These are phyloP conservation scores for Euphrasia arctica DNA, from an alignment of 305 asterid genomes.

Conservation along the genomic window DNA sequence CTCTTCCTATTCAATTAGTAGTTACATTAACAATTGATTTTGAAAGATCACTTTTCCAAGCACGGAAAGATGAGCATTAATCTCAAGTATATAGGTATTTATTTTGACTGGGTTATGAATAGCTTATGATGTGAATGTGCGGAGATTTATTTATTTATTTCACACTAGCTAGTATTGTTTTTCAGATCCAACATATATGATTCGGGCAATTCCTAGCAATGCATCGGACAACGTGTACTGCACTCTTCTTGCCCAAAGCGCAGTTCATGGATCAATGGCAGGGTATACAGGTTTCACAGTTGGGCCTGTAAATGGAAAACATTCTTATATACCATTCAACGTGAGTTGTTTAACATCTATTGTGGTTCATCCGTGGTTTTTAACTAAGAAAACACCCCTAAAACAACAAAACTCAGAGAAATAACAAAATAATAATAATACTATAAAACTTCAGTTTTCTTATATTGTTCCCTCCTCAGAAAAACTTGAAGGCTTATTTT, in stretches of 20 bases:
- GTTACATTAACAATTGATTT: slow-evolving; percentile 12
- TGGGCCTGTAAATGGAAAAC: slow-evolving; percentile 69
- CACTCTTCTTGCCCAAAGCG: slow-evolving; percentile 88
- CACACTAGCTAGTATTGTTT: no score
- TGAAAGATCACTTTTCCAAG: slow-evolving; percentile 68
- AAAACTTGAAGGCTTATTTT: no score
- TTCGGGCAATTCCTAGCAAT: slow-evolving; percentile 79
- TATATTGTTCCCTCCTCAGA: no score
- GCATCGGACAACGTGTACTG: slow-evolving; percentile 85
- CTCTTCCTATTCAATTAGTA: not conserved
- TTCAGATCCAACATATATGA: slow-evolving; percentile 86
- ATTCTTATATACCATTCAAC: slow-evolving; percentile 71
- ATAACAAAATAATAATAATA: no score
- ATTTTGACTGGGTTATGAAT: slow-evolving; percentile 15
- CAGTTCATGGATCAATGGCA: slow-evolving; percentile 94
- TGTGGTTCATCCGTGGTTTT: no score
- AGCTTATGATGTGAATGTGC: not conserved
- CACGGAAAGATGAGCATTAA: slow-evolving; percentile 51
- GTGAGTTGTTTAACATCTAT: slow-evolving; percentile 27
- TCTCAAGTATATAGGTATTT: slow-evolving; percentile 72
- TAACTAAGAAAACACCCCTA: no score
- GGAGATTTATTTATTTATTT: not conserved
- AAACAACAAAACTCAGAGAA: no score
- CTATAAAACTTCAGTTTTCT: no score
- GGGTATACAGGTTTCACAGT: slow-evolving; percentile 80